Conservation (phyloP, 352 stramenopile species). For the Phytophthora macrochlamydospora region DNA sequence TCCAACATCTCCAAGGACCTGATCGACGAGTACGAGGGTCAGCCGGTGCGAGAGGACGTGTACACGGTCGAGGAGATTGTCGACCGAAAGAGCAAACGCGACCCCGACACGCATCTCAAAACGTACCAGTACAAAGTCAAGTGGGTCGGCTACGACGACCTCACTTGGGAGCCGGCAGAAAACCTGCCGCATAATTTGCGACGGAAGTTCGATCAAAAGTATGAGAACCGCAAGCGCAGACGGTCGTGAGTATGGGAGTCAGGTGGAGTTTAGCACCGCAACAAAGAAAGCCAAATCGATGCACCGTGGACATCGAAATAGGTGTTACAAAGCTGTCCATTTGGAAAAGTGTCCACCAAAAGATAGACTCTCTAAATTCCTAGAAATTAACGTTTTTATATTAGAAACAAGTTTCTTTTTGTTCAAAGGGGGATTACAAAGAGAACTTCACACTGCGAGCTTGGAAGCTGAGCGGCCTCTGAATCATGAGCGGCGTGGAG, state of each 20-base stretch:
- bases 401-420: no score
- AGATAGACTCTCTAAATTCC: no score
- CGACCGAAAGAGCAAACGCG: conserved; percentile 68
- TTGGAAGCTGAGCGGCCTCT: not conserved
- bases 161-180: conserved; percentile 78
- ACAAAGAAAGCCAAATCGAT: not conserved
- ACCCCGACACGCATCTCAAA: conserved; percentile 71
- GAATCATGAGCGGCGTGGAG: conserved; percentile 58
- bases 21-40: conserved; percentile 79
- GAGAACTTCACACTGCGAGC: not conserved
- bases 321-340: no score
- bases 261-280: not conserved
- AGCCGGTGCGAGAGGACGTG: conserved; percentile 75
- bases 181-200: conserved; percentile 82
- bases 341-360: no score
- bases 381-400: no score
- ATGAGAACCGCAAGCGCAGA: conserved; percentile 52
- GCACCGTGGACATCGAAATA: no score
- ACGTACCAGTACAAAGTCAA: conserved; percentile 86
- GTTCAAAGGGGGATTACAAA: no score
- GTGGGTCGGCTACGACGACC: conserved; percentile 84
- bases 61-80: conserved; percentile 79
- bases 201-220: conserved; percentile 82
- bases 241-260: not conserved
- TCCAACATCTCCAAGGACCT: conserved; percentile 81